Base-by-base conservation (phyloP, 225 moss, liverwort and hornwort species). In the Lunularia cruciata region DNA sequence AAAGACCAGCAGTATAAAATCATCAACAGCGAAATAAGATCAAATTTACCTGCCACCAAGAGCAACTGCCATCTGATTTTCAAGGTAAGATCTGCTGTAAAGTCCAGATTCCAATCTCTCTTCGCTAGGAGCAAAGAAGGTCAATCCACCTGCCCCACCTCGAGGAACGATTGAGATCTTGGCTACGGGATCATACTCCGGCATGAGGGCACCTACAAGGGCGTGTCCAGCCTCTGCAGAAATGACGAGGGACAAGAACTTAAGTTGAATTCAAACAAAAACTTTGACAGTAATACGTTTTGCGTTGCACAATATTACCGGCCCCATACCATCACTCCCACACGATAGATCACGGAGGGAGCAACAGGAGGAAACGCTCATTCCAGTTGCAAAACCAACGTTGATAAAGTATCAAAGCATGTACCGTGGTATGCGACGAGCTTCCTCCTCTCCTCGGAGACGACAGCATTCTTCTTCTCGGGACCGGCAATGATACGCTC, bases 81-180 rank as follows among this genome's bases (percentile, higher is more conserved):
- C 85, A 38, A 91, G 72, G 38, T 91, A 91, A 4, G 83, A 84
- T 61, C 81, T 86, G 75, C 86, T 91, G 81, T 91, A 91, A 13
- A 91, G 38, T 45, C 91, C 91, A 5, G 86, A 88, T 48, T 91
- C 91, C 70, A 91, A 49, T 74, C 86, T 85, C 59, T 86, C 91
- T 77, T 91, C 91, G 32, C 91, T 91, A 4, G 91, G 90, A 3
- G 91, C 91, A 63, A 91, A 91, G 73, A 91, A 91, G 22, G 91
- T 91, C 81, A 91, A 70, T 8, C 91, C 91, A 75, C 88, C 88
- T 2, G 91, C 91, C 31, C 88, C 91, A 38, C 91, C 91, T 6
- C 88, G 81, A 27, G 91, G 91, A 27, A 91, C 88, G 8, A 91
- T 91, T 0, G 91, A 91, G 43, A 91, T 88, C 79, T 91, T 91